Evolutionary conservation across 2,329 filamentous ascomycete species (phyloP).

Genomic region (Penicillium capsulatum): DNA sequence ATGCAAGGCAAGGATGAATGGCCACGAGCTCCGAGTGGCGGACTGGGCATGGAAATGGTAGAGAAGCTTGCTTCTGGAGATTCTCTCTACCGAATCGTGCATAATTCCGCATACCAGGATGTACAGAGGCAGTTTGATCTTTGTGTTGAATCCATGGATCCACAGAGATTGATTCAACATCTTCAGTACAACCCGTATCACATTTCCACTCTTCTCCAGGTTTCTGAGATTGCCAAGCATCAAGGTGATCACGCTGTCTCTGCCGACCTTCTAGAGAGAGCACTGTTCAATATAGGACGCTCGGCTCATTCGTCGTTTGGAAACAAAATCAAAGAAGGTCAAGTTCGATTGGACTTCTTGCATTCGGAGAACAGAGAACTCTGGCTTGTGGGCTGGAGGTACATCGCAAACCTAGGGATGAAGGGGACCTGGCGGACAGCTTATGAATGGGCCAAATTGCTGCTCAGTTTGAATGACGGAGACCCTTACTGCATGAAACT

Average conservation of each 20-base stretch:
- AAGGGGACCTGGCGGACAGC: constrained; percentile 94
- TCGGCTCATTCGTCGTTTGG: constrained; percentile 80
- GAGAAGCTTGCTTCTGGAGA: constrained; percentile 55
- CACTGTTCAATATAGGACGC: constrained; percentile 89
- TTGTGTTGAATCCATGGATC: constrained; percentile 78
- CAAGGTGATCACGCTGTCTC: constrained; percentile 83
- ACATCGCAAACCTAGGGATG: constrained; percentile 76
- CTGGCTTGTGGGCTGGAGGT: constrained; percentile 84
- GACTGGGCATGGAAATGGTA: constrained; percentile 73
- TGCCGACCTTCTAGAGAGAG: constrained; percentile 82
- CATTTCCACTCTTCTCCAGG: constrained; percentile 87
- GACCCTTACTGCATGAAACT: constrained; percentile 83
- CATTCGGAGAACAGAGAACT: constrained; percentile 87
- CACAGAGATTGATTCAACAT: constrained; percentile 73
- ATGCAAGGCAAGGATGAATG: constrained; percentile 83
- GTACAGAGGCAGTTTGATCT: constrained; percentile 72
- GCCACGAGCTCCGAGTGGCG: constrained; percentile 73
- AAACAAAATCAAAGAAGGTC: constrained; percentile 68
- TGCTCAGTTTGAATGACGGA: constrained; percentile 67
- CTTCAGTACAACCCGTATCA: constrained; percentile 79
- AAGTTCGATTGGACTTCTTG: constrained; percentile 73
- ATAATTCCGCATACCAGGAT: constrained; percentile 68
- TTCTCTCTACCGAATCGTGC: constrained; percentile 71
- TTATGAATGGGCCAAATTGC: constrained; percentile 85
- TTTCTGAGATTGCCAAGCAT: constrained; percentile 86